phyloP scores from a whole-genome alignment of 2,329 filamentous ascomycete genomes.

The Colletotrichum sp. region DNA sequence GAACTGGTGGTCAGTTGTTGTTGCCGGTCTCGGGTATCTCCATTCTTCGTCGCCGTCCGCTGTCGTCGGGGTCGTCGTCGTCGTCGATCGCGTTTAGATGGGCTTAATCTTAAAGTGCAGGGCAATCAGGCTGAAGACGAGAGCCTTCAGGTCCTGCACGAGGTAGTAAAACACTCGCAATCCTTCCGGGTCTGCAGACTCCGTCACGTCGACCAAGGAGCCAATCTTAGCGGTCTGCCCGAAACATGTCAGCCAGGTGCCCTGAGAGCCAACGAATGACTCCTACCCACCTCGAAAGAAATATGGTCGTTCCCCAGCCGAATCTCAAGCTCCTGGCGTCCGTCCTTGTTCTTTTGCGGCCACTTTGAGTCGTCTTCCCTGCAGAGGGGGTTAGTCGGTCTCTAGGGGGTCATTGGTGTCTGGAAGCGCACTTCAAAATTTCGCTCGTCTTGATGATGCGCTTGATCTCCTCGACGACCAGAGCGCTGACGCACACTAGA shows the following conservation, averaged over 20 bases:
- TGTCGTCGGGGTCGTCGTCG: background rate
- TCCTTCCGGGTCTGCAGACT: conserved; percentile 94
- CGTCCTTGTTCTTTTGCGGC: conserved; percentile 99
- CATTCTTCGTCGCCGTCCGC: conserved; percentile 9
- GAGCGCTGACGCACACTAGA: conserved; percentile 91
- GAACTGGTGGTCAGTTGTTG: background rate
- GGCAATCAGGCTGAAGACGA: conserved; percentile 95
- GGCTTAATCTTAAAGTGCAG: conserved; percentile 97
- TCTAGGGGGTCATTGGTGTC: conserved; percentile 25
- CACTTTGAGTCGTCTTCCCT: conserved; percentile 98
- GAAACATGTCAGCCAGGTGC: conserved; percentile 19
- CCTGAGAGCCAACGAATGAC: background rate
- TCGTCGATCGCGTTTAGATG: conserved; percentile 49
- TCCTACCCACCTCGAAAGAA: conserved; percentile 80
- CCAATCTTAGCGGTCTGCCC: conserved; percentile 94
- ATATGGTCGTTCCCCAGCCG: conserved; percentile 94
- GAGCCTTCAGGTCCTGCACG: conserved; percentile 93
- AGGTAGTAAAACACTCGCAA: conserved; percentile 98
- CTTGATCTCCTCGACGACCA: conserved; percentile 93
- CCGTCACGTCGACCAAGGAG: conserved; percentile 93
- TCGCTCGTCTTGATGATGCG: conserved; percentile 97
- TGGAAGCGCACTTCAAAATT: conserved; percentile 80
- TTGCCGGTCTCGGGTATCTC: conserved; percentile 26
- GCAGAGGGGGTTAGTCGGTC: conserved; percentile 5
- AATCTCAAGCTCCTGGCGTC: conserved; percentile 95